These are phyloP conservation scores for Podospora conica DNA, from an alignment of 495 filamentous ascomycete genomes.

Conservation along the genomic window DNA sequence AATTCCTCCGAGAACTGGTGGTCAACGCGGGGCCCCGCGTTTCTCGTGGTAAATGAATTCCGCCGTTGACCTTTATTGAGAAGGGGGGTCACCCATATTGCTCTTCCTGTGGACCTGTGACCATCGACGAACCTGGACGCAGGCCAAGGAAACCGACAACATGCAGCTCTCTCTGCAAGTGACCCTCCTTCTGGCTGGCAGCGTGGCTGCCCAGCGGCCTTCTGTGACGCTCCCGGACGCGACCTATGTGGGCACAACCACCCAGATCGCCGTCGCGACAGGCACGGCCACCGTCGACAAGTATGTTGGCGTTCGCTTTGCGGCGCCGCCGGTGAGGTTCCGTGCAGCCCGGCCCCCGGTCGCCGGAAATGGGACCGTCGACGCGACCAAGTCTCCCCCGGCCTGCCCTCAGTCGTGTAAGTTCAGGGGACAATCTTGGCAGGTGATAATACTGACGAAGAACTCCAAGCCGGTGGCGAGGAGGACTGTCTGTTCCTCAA, in stretches of 20 bases:
- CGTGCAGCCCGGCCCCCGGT: not conserved
- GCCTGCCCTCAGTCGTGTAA: not conserved
- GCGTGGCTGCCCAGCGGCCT: not conserved
- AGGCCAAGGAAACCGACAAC: not conserved
- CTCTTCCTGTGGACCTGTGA: not conserved
- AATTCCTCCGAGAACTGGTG: not conserved
- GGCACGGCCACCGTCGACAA: constrained; percentile 8
- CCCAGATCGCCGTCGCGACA: not conserved
- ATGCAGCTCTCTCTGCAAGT: not conserved
- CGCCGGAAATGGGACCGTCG: not conserved
- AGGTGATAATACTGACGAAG: not conserved
- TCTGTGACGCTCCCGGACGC: not conserved
- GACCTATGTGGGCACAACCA: constrained; percentile 7
- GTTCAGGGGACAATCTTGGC: not conserved
- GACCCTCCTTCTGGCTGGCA: not conserved
- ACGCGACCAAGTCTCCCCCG: not conserved
- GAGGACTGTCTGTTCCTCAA: constrained; percentile 11
- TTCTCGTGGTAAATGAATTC: not conserved
- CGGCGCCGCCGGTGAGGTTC: constrained; percentile 1
- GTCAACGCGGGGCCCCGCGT: not conserved
- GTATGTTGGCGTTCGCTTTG: constrained; percentile 8
- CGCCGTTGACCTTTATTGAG: not conserved
- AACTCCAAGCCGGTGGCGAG: not conserved
- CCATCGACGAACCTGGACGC: not conserved
- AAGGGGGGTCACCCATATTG: not conserved